Evolutionary conservation across 129 eudicot genomes (phyloP).

Genomic region (Helianthus tuberosus): DNA sequence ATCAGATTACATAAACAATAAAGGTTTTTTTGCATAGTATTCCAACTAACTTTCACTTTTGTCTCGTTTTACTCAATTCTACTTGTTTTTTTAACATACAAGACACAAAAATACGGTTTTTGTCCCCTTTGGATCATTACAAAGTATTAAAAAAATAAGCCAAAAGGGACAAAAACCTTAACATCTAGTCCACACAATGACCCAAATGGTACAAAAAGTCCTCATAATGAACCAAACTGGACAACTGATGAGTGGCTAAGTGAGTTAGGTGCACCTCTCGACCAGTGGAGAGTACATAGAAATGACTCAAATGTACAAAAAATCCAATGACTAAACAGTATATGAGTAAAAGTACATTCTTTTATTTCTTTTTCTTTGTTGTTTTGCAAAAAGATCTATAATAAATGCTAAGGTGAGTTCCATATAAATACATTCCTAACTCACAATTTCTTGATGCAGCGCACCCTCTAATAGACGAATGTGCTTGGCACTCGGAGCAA

Average conservation of each 20-base stretch:
- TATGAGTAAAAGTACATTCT: neutral
- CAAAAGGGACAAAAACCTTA: neutral
- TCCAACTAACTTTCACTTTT: neutral
- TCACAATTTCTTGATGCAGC: slow-evolving; percentile 64
- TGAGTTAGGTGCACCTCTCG: neutral
- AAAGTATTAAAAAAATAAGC: neutral
- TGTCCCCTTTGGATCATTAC: neutral
- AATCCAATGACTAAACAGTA: slow-evolving; percentile 3
- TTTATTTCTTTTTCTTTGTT: neutral
- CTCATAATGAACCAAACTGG: neutral
- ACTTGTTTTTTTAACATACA: neutral
- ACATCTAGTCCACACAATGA: slow-evolving; percentile 1
- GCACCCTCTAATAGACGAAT: slow-evolving; percentile 62
- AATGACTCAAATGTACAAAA: neutral
- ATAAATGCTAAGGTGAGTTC: neutral
- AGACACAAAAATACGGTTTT: neutral
- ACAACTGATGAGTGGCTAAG: neutral
- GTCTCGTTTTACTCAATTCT: neutral
- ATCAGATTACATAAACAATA: slow-evolving; percentile 16
- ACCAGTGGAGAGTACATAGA: neutral
- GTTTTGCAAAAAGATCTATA: neutral
- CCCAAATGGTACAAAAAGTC: neutral
- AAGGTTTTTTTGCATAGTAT: neutral
- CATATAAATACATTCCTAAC: slow-evolving; percentile 31
- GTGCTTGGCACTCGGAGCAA: slow-evolving; percentile 79